Conservation (phyloP, 805 yeast genomes). For the Schwanniomyces sp. region DNA sequence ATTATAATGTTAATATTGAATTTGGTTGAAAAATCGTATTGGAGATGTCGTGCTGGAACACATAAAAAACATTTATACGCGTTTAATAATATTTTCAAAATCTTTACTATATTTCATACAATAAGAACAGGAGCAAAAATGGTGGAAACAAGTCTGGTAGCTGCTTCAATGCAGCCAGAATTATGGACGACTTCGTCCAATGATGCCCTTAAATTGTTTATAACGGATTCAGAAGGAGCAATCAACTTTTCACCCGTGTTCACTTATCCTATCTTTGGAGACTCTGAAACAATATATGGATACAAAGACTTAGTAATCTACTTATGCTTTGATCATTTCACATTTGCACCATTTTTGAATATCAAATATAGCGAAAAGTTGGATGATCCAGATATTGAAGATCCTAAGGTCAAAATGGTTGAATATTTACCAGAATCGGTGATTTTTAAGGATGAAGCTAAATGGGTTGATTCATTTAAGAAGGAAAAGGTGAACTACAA, state of each 20-base stretch:
- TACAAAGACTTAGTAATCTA: constrained; percentile 67
- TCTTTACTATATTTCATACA: not conserved
- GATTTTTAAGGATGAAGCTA: constrained; percentile 59
- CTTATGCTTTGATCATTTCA: constrained; percentile 67
- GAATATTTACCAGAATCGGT: constrained; percentile 63
- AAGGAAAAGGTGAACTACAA: constrained; percentile 45
- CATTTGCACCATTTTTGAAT: constrained; percentile 71
- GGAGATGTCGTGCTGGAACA: not conserved
- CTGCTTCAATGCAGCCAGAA: constrained; percentile 55
- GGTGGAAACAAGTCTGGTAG: constrained; percentile 7
- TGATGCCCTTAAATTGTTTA: constrained; percentile 56
- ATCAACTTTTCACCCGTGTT: constrained; percentile 68
- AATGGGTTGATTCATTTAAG: constrained; percentile 62
- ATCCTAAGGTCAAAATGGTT: constrained; percentile 54
- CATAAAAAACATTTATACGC: not conserved
- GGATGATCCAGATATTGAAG: constrained; percentile 53
- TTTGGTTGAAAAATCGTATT: not conserved
- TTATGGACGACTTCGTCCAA: constrained; percentile 76
- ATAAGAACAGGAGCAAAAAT: not conserved
- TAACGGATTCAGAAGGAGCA: constrained; percentile 58
- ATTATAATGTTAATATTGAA: not conserved
- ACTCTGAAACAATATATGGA: constrained; percentile 85
- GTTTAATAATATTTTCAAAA: not conserved
- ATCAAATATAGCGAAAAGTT: constrained; percentile 56
- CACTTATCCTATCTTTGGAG: constrained; percentile 94